phyloP scores from a whole-genome alignment of 306 rosid species.

The Nissolia schottii region DNA sequence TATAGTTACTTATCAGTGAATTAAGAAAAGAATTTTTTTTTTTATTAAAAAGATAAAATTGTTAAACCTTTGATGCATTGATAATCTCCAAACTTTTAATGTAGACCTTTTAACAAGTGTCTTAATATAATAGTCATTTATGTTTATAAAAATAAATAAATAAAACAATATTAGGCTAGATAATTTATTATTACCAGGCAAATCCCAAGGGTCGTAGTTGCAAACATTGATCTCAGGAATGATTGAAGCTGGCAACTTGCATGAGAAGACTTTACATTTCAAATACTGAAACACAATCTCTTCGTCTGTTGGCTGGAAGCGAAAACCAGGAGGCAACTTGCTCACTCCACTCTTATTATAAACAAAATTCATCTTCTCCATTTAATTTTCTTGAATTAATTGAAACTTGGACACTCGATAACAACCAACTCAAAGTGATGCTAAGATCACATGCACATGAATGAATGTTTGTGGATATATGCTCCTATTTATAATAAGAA shows the following conservation, averaged over 20 bases:
- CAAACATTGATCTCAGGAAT: conserved; percentile 67
- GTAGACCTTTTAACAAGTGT: too few species aligned
- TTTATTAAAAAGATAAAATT: too few species aligned
- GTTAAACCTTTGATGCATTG: too few species aligned
- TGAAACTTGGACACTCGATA: too few species aligned
- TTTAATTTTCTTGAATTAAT: background rate
- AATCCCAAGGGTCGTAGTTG: conserved; percentile 80
- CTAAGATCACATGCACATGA: background rate
- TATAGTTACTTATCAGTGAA: too few species aligned
- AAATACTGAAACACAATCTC: conserved; percentile 79
- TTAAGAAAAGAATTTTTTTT: too few species aligned
- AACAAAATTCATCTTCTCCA: conserved; percentile 43
- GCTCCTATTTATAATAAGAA: background rate
- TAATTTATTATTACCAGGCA: conserved; percentile 44
- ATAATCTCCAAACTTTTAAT: too few species aligned
- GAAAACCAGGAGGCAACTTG: conserved; percentile 90
- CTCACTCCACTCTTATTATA: conserved; percentile 41
- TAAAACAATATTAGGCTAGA: background rate
- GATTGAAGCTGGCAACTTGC: conserved; percentile 67
- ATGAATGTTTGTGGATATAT: background rate
- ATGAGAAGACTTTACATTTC: conserved; percentile 60
- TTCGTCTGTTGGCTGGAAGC: conserved; percentile 91
- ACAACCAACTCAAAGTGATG: background rate
- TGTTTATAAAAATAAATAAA: background rate
- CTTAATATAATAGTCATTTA: too few species aligned